Base-by-base conservation (phyloP, 768 basidiomycete genomes). In the Tulasnella sp. region DNA sequence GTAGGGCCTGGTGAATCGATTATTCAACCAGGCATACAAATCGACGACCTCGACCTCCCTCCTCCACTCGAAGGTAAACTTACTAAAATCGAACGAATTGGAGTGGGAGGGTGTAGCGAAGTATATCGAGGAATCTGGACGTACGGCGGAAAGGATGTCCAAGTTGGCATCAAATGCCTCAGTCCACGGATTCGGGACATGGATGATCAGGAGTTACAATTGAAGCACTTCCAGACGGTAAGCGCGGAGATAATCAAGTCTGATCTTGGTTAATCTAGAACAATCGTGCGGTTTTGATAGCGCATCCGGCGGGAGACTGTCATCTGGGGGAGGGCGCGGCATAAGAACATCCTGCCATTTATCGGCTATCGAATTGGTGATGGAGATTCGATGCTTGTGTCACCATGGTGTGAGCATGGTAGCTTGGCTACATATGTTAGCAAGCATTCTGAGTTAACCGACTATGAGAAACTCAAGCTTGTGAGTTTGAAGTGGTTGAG, bases 371-470 rank as follows among this genome's bases (percentile, higher is more conserved):
- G 22, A 37, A 19, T 69, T 42, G 58, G 38, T 22, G 17, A 36
- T 38, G 74, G 38, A 37, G 37, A 34, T 31, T 58, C 74, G 12
- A 25, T 38, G 38, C 67, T 75, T 4, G 64, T 75, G 54, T 34
- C 64, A 22, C 74, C 54, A 14, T 75, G 74, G 74, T 75, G 54
- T 17, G 38, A 67, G 54, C 15, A 75, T 25, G 74, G 74, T n/a
- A 75, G 68, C 38, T 12, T 75, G 22, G n/a, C n/a, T 7, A 19
- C 22, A 37, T 75, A 75, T 45, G 11, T 75, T 37, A 22, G 68
- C n/a, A 29, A 67, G 22, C 54, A 34, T 54, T 15, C 58, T 15
- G 38, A 69, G 34, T 38, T 67, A 11, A 69, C 58, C 34, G n/a
- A 37, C 12, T 34, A 31, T 37, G 34, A 49, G 36, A 22, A 67